Evolutionary conservation across 106 monocot genomes (phyloP).

Genomic region (Ottelia alismoides): DNA sequence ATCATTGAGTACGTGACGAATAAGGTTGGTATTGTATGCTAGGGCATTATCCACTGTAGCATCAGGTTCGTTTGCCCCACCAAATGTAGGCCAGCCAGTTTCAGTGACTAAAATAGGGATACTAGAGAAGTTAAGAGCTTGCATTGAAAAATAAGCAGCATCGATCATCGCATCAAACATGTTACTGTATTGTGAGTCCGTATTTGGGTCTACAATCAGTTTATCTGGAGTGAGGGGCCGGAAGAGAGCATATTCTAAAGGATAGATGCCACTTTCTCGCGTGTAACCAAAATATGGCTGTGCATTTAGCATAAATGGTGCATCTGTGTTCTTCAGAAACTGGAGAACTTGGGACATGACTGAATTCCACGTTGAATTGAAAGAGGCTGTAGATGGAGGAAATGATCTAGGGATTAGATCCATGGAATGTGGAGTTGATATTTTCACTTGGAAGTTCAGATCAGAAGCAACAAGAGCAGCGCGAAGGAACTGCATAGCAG

Average conservation of each 20-base stretch:
- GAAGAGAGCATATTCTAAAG: slow-evolving; percentile 76
- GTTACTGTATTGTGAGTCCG: slow-evolving; percentile 49
- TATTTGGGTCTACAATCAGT: slow-evolving; percentile 76
- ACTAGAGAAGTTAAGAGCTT: slow-evolving; percentile 58
- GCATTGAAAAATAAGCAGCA: slow-evolving; percentile 73
- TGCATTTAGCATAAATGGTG: slow-evolving; percentile 85
- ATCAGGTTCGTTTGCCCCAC: slow-evolving; percentile 45
- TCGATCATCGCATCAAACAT: slow-evolving; percentile 98
- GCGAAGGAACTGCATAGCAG: slow-evolving; percentile 78
- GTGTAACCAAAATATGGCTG: slow-evolving; percentile 71
- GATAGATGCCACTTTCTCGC: slow-evolving; percentile 55
- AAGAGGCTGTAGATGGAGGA: slow-evolving; percentile 73
- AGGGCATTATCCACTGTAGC: slow-evolving; percentile 75
- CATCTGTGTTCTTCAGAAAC: slow-evolving; percentile 70
- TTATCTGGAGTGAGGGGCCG: slow-evolving; percentile 35
- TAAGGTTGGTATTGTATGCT: slow-evolving; percentile 69
- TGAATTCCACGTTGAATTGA: slow-evolving; percentile 76
- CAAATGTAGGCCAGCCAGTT: slow-evolving; percentile 79
- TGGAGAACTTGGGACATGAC: slow-evolving; percentile 52
- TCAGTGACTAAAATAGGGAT: slow-evolving; percentile 74
- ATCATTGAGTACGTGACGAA: slow-evolving; percentile 47
- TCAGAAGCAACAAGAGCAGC: slow-evolving; percentile 73
- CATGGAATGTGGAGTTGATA: slow-evolving; percentile 69
- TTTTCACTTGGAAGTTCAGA: slow-evolving; percentile 71
- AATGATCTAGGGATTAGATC: slow-evolving; percentile 60